Conservation (phyloP, 768 basidiomycete genomes). For the Tremella yokohamensis region DNA sequence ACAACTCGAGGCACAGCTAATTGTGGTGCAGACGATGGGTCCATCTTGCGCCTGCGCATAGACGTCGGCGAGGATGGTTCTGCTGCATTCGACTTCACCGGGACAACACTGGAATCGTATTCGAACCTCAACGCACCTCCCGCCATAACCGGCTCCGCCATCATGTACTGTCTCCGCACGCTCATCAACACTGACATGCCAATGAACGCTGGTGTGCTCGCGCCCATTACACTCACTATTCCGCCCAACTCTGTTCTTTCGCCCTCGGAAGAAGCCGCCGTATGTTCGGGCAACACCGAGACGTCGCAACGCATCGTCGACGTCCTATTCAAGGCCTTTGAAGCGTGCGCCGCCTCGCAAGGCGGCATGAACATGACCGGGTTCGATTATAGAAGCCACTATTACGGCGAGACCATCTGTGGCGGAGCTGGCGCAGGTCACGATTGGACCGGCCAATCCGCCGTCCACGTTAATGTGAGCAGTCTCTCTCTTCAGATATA, state of each 20-base stretch:
- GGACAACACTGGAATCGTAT: conserved; percentile 52
- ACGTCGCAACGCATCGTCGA: conserved; percentile 43
- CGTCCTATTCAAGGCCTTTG: conserved; percentile 39
- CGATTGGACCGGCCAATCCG: conserved; percentile 11
- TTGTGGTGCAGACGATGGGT: conserved; percentile 48
- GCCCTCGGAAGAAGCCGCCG: conserved; percentile 37
- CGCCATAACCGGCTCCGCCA: conserved; percentile 27
- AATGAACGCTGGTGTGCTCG: conserved; percentile 87
- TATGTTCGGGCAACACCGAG: conserved; percentile 36
- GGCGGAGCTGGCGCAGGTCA: conserved; percentile 19
- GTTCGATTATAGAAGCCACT: not conserved
- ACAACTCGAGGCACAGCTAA: too few relatives aligned
- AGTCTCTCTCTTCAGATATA: too few relatives aligned
- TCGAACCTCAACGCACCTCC: conserved; percentile 45
- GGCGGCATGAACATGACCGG: not conserved
- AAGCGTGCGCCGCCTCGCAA: conserved; percentile 16
- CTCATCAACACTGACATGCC: conserved; percentile 62
- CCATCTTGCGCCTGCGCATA: conserved; percentile 57
- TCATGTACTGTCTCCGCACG: conserved; percentile 43
- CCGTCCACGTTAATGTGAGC: conserved; percentile 7
- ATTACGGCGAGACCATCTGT: conserved; percentile 1
- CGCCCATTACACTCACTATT: conserved; percentile 56
- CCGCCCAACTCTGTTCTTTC: conserved; percentile 32
- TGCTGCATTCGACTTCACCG: conserved; percentile 76
- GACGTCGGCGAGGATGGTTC: conserved; percentile 71